A percentile compares a stretch with the other conserved stretches of the same genome.
Evolutionary conservation across 1,284 basidiomycete genomes (phyloP).

Genomic region (Cystobasidium sp.): DNA sequence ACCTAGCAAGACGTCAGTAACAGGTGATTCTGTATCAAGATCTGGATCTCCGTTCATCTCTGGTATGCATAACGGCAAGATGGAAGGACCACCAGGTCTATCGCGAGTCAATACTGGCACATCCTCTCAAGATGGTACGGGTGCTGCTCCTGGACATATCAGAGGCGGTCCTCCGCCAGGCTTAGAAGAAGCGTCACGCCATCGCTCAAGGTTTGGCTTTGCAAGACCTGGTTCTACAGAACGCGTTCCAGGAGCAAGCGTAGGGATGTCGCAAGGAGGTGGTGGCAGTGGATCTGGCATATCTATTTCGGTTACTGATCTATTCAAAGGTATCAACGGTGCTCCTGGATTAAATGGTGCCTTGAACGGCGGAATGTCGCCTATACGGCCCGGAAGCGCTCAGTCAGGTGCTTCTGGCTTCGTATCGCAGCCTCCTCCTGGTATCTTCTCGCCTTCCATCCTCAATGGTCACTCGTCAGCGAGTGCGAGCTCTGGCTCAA

Average conservation of each 20-base stretch:
- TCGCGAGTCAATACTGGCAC: slow-evolving; percentile 10
- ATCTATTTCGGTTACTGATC: slow-evolving; percentile 29
- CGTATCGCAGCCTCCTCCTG: slow-evolving; percentile 21
- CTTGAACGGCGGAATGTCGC: slow-evolving; percentile 22
- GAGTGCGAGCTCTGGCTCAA: background rate
- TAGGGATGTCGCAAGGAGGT: background rate
- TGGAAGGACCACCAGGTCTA: slow-evolving; percentile 28
- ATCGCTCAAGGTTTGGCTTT: slow-evolving; percentile 41
- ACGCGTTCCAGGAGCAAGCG: slow-evolving; percentile 7
- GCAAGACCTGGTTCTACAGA: slow-evolving; percentile 37
- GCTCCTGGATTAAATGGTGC: slow-evolving; percentile 1
- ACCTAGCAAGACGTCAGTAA: background rate
- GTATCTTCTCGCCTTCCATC: slow-evolving; percentile 16
- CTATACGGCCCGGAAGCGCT: slow-evolving; percentile 25
- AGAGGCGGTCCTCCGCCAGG: slow-evolving; percentile 15
- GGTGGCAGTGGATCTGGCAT: slow-evolving; percentile 9
- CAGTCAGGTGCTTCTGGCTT: slow-evolving; percentile 11
- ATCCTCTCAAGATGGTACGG: slow-evolving; percentile 17
- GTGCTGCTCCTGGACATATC: background rate
- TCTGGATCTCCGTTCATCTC: slow-evolving; percentile 26
- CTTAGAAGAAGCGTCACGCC: slow-evolving; percentile 19
- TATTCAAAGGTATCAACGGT: slow-evolving; percentile 36
- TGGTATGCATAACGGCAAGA: background rate
- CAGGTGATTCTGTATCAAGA: slow-evolving; percentile 4
- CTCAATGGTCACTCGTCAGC: background rate